Conservation (phyloP, 495 filamentous ascomycete genomes). For the Aspergillus panamensis region DNA sequence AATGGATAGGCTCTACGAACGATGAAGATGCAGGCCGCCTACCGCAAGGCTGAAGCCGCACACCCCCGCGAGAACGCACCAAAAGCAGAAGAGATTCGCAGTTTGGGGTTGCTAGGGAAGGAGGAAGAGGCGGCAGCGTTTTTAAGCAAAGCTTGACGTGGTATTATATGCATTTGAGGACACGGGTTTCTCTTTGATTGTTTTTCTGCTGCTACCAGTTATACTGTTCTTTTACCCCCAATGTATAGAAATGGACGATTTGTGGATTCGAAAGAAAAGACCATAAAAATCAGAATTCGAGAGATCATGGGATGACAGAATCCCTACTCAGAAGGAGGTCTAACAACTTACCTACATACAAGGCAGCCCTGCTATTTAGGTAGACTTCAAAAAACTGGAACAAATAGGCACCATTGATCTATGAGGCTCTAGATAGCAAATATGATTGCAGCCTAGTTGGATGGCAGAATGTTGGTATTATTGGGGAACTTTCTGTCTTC, state of each 20-base stretch:
- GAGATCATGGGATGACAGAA: too few relatives aligned
- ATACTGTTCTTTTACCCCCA: slow-evolving; percentile 31
- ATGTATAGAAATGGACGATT: slow-evolving; percentile 43
- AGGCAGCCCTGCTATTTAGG: too few relatives aligned
- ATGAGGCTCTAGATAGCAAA: too few relatives aligned
- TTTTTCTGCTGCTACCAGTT: slow-evolving; percentile 26
- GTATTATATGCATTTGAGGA: slow-evolving; percentile 19
- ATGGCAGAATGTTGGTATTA: too few relatives aligned
- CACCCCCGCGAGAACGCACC: slow-evolving; percentile 72
- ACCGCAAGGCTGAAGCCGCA: slow-evolving; percentile 73
- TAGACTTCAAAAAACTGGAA: too few relatives aligned
- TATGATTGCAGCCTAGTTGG: too few relatives aligned
- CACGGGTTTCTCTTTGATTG: slow-evolving; percentile 25
- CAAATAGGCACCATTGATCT: too few relatives aligned
- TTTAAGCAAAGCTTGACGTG: slow-evolving; percentile 37
- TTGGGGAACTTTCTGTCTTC: too few relatives aligned
- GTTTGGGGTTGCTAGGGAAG: slow-evolving; percentile 74
- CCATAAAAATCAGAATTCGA: neutral
- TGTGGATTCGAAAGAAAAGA: neutral
- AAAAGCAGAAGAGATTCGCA: slow-evolving; percentile 74
- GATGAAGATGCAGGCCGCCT: slow-evolving; percentile 76
- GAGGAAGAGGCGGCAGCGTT: slow-evolving; percentile 73
- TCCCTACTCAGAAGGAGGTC: too few relatives aligned
- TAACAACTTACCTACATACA: neutral
- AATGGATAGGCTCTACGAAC: slow-evolving; percentile 66